Evolutionary conservation across 345 rosid species (phyloP).

Genomic region (Brassica rapa): DNA sequence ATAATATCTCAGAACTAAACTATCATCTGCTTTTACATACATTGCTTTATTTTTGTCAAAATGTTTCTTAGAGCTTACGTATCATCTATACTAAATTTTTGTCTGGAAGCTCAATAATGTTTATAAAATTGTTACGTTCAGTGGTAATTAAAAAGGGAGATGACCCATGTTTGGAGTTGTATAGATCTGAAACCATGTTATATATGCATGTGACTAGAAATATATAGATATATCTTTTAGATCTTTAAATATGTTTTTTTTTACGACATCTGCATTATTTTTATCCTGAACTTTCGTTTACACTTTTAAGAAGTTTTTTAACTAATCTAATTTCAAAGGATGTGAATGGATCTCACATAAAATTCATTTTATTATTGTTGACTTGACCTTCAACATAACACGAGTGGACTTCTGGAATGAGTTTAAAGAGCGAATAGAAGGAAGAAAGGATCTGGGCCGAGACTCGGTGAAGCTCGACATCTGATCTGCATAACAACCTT

Average conservation of each 20-base stretch:
- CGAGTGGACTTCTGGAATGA: background rate
- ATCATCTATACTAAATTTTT: background rate
- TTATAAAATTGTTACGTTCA: too few relatives aligned
- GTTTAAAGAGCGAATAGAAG: too few relatives aligned
- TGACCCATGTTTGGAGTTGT: background rate
- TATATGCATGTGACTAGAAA: conserved; percentile 25
- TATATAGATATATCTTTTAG: background rate
- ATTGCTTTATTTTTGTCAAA: background rate
- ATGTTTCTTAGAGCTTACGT: background rate
- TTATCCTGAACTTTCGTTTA: background rate
- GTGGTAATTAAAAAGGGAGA: background rate
- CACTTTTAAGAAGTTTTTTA: background rate
- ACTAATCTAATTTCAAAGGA: background rate
- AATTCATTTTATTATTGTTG: background rate
- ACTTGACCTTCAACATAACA: background rate
- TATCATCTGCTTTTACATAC: background rate
- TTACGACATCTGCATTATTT: background rate
- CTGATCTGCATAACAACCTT: too few relatives aligned
- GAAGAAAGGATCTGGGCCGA: too few relatives aligned
- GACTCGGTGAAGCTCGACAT: too few relatives aligned
- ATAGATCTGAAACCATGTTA: conserved; percentile 7
- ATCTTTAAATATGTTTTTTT: background rate
- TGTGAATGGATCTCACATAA: background rate
- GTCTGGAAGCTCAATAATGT: background rate
- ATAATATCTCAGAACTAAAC: background rate